A percentile compares a stretch with the other conserved stretches of the same genome.
Evolutionary conservation across 164 flowering plant genomes (phyloP).

Genomic region (Tetracentron sinense): DNA sequence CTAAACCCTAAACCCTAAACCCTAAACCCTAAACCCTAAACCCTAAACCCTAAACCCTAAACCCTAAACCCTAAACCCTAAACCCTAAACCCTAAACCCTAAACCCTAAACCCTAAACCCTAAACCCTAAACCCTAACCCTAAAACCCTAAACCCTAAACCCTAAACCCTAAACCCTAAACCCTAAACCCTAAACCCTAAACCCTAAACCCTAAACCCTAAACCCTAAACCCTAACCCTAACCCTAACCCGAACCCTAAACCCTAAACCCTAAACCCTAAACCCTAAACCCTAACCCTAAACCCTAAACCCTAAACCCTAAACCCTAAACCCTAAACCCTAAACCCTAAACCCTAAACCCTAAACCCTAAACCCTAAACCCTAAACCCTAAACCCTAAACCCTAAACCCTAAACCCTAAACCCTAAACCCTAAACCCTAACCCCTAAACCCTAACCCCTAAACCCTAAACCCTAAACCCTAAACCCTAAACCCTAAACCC

Average conservation of each 20-base stretch:
- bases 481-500: conserved; percentile 9
- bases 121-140: conserved; percentile 19
- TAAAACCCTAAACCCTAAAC: too few species aligned
- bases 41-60: conserved; percentile 2
- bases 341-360: not conserved
- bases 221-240: conserved; percentile 15
- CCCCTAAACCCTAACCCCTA: conserved; percentile 7
- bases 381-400: conserved; percentile 1
- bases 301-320: conserved; percentile 5
- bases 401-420: conserved; percentile 5
- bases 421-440: conserved; percentile 1
- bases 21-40: conserved; percentile 6
- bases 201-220: conserved; percentile 20
- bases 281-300: conserved; percentile 4
- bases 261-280: conserved; percentile 2
- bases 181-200: conserved; percentile 24
- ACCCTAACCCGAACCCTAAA: not conserved
- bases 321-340: conserved; percentile 5
- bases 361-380: conserved; percentile 3
- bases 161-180: conserved; percentile 23
- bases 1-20: too few species aligned
- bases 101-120: conserved; percentile 8
- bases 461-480: conserved; percentile 12
- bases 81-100: conserved; percentile 7
- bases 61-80: conserved; percentile 7